A percentile compares a stretch with the other conserved stretches of the same genome.
Conservation (phyloP, 257 asterid genomes). For the Ilex asprella region DNA sequence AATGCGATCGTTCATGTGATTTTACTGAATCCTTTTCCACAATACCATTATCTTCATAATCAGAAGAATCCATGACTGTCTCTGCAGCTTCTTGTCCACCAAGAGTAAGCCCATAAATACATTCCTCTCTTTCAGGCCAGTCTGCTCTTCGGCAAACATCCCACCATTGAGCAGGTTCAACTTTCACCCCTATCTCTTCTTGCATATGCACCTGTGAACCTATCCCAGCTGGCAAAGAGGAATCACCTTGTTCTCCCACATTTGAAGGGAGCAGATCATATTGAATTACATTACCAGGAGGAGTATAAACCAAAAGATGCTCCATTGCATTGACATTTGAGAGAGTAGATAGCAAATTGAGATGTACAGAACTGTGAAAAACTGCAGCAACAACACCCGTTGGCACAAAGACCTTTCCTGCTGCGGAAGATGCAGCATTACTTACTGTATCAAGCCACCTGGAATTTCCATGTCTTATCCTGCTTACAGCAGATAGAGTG, state of each 20-base stretch:
- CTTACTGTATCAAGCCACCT: constrained; percentile 37
- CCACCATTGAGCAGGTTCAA: constrained; percentile 43
- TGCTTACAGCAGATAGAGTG: constrained; percentile 38
- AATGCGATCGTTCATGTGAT: constrained; percentile 29
- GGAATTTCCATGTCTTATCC: constrained; percentile 30
- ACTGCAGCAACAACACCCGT: constrained; percentile 41
- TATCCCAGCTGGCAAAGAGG: constrained; percentile 27
- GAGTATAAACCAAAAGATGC: constrained; percentile 40
- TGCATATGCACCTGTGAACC: constrained; percentile 29
- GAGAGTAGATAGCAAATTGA: constrained; percentile 22
- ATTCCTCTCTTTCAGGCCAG: constrained; percentile 52
- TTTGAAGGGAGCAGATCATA: constrained; percentile 35
- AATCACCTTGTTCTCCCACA: constrained; percentile 27
- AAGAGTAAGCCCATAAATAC: constrained; percentile 19
- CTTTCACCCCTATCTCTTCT: constrained; percentile 38
- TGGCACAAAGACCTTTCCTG: constrained; percentile 32
- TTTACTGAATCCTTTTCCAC: constrained; percentile 25
- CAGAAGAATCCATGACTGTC: constrained; percentile 15
- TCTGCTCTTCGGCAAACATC: constrained; percentile 52
- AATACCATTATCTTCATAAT: constrained; percentile 20
- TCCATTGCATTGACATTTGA: constrained; percentile 24
- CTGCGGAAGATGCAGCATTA: constrained; percentile 43
- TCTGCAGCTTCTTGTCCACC: constrained; percentile 22
- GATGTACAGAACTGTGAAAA: constrained; percentile 28
- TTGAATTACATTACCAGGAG: constrained; percentile 42